These are phyloP conservation scores for Melanopsichium pennsylvanicum DNA, from an alignment of 1,284 basidiomycete species.

Conservation along the genomic window DNA sequence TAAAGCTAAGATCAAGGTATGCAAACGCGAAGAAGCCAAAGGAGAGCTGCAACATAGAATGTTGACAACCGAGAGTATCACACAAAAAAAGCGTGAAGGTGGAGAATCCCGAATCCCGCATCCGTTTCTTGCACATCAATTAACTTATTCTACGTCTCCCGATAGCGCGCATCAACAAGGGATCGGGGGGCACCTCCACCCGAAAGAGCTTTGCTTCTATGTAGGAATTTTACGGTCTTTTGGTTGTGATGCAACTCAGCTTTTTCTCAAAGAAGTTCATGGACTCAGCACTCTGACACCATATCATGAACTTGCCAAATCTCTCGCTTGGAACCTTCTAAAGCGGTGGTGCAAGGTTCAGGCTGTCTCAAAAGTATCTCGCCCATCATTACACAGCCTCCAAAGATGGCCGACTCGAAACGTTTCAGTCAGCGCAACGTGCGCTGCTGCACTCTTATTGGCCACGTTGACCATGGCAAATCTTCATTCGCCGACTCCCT, in stretches of 20 bases:
- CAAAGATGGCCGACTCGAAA: slow-evolving; percentile 32
- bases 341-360: slow-evolving; percentile 5
- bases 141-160: neutral
- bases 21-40: slow-evolving; percentile 3
- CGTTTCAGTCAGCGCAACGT: slow-evolving; percentile 60
- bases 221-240: neutral
- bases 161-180: neutral
- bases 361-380: neutral
- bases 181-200: slow-evolving; percentile 8
- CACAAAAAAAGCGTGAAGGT: no score
- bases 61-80: slow-evolving; percentile 1
- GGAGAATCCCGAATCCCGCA: slow-evolving; percentile 26
- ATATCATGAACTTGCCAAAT: no score
- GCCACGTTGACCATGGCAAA: slow-evolving; percentile 66
- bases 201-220: no score
- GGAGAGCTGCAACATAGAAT: no score
- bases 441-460: slow-evolving; percentile 64
- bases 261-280: neutral
- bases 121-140: neutral
- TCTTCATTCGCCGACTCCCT: slow-evolving; percentile 87
- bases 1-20: neutral
- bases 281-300: no score
- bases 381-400: neutral
- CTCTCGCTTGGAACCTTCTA: no score
- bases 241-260: neutral